Percentiles rank a stretch among this genome's conserved stretches.
Evolutionary conservation across 2,329 filamentous ascomycete species (phyloP).

Genomic region (Periconia sp.): DNA sequence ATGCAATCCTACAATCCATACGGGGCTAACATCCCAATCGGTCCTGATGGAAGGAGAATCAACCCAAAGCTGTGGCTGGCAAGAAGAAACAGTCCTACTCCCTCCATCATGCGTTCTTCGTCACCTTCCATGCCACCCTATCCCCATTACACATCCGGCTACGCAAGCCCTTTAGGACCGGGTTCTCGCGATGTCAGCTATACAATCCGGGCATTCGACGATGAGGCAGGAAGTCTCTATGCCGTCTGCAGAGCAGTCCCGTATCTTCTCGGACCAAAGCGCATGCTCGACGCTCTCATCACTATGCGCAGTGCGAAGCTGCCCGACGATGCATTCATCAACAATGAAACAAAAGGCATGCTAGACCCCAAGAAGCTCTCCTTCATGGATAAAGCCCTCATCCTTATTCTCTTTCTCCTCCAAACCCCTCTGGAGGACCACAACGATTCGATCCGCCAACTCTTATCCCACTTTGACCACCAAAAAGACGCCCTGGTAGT

Average conservation of each 20-base stretch:
- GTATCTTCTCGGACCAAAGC: conserved; percentile 2
- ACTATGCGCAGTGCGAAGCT: neutral
- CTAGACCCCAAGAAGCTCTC: neutral
- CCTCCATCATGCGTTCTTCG: neutral
- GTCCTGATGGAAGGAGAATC: neutral
- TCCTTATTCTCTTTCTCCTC: neutral
- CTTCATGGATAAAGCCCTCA: neutral
- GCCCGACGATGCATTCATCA: neutral
- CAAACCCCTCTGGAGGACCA: neutral
- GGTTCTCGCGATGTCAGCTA: neutral
- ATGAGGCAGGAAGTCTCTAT: neutral
- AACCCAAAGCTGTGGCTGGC: conserved; percentile 1
- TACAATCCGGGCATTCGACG: neutral
- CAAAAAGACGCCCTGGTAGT: neutral
- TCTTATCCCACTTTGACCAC: neutral
- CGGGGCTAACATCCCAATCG: neutral
- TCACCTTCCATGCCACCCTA: neutral
- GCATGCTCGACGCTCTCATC: neutral
- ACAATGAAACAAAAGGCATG: neutral
- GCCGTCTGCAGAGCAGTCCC: conserved; percentile 3
- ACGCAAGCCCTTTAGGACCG: neutral
- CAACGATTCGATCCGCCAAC: neutral
- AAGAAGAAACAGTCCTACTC: neutral
- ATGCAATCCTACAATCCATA: neutral
- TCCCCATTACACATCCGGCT: neutral